Evolutionary conservation across 2,329 filamentous ascomycete species (phyloP).

Genomic region (Fusarium camptoceras): DNA sequence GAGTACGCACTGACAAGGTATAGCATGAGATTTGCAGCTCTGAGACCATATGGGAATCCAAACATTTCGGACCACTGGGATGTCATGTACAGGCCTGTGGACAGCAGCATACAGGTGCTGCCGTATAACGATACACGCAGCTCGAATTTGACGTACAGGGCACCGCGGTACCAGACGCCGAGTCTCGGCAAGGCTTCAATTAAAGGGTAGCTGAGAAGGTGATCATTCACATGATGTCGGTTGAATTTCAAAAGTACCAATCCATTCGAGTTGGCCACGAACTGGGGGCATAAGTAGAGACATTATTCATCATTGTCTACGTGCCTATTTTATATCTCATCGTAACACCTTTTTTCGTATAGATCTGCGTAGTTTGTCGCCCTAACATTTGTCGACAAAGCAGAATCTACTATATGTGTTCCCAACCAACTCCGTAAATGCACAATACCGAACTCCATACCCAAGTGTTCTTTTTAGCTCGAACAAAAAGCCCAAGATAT

Average conservation of each 20-base stretch:
- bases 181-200: not conserved
- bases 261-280: not conserved
- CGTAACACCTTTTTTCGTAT: constrained; percentile 9
- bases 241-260: not conserved
- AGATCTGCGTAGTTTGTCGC: constrained; percentile 8
- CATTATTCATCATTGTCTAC: constrained; percentile 12
- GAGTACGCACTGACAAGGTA: constrained; percentile 18
- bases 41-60: constrained; percentile 57
- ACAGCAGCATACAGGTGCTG: constrained; percentile 52
- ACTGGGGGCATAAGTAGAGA: not conserved
- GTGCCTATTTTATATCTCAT: constrained; percentile 13
- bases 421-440: constrained; percentile 27
- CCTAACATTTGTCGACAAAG: not conserved
- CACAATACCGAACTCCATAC: constrained; percentile 17
- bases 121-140: constrained; percentile 48
- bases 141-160: constrained; percentile 36
- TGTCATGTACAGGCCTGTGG: constrained; percentile 50
- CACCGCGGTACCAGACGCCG: constrained; percentile 13
- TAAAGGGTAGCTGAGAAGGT: not conserved
- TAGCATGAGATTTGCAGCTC: constrained; percentile 57
- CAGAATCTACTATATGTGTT: constrained; percentile 11
- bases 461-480: constrained; percentile 1
- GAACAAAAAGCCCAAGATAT: not conserved
- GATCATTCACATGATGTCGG: not conserved
- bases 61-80: constrained; percentile 58